These are phyloP conservation scores for Marasmius oreades DNA, from an alignment of 1,284 basidiomycete species.

Conservation along the genomic window DNA sequence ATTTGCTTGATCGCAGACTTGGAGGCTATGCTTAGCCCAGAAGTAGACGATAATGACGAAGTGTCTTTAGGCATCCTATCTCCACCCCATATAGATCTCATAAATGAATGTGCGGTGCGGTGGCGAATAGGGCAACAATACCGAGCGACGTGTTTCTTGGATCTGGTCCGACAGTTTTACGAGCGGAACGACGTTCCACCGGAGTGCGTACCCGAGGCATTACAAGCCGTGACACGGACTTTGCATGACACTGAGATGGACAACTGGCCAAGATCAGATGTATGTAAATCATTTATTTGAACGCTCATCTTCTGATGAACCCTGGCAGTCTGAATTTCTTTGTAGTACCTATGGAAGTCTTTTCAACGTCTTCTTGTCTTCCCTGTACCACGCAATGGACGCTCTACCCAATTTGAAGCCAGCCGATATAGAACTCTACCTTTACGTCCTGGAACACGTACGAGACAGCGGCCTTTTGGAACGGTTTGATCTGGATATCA, in stretches of 20 bases:
- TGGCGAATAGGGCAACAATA: conserved; percentile 88
- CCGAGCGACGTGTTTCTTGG: conserved; percentile 79
- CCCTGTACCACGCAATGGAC: conserved; percentile 84
- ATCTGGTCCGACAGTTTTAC: conserved; percentile 85
- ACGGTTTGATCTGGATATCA: conserved; percentile 64
- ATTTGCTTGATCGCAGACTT: conserved; percentile 85
- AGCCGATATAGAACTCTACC: conserved; percentile 60
- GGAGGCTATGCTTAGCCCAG: conserved; percentile 82
- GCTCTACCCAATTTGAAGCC: conserved; percentile 67
- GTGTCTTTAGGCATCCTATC: conserved; percentile 95
- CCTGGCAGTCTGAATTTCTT: conserved; percentile 57
- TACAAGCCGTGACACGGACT: conserved; percentile 70
- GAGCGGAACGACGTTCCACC: conserved; percentile 89
- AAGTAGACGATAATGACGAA: conserved; percentile 92
- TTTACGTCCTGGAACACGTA: conserved; percentile 70
- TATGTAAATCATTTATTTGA: conserved; percentile 36
- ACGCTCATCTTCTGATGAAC: conserved; percentile 4
- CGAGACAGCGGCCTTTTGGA: conserved; percentile 65
- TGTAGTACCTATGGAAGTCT: conserved; percentile 63
- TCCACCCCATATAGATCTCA: conserved; percentile 72
- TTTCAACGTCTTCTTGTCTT: conserved; percentile 86
- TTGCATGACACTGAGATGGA: conserved; percentile 69
- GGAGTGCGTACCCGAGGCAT: conserved; percentile 91
- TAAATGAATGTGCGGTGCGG: conserved; percentile 83
- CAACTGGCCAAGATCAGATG: conserved; percentile 81